Conservation (phyloP, 2,329 filamentous ascomycete genomes). For the Leptographium flavum region DNA sequence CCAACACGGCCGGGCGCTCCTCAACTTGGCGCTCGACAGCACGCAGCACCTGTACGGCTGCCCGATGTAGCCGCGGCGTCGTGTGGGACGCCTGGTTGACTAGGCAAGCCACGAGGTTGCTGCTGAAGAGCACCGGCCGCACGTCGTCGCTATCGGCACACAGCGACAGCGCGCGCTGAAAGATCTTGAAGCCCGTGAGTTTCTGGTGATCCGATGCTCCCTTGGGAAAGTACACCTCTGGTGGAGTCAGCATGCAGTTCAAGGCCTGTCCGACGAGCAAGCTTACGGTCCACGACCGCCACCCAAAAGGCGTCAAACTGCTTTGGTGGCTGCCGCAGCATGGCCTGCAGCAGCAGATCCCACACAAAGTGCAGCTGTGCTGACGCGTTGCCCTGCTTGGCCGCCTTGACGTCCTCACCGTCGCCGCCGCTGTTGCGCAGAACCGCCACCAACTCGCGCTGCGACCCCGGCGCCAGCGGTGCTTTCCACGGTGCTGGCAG, state of each 20-base stretch:
- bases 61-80: conserved; percentile 66
- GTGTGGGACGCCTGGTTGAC: conserved; percentile 70
- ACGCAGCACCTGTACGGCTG: conserved; percentile 63
- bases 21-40: conserved; percentile 52
- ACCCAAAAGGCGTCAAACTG: conserved; percentile 11
- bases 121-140: conserved; percentile 55
- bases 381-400: conserved; percentile 54
- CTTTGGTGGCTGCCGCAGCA: conserved; percentile 9
- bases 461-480: conserved; percentile 56
- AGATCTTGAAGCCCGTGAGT: conserved; percentile 79
- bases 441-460: conserved; percentile 56
- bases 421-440: conserved; percentile 58
- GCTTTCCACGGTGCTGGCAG: conserved; percentile 67
- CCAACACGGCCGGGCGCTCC: conserved; percentile 42
- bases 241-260: conserved; percentile 9
- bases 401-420: conserved; percentile 12
- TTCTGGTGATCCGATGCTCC: conserved; percentile 78
- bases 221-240: conserved; percentile 72
- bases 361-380: conserved; percentile 78
- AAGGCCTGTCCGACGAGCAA: conserved; percentile 16
- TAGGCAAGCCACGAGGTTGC: conserved; percentile 67
- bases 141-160: conserved; percentile 32
- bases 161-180: conserved; percentile 56
- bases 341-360: conserved; percentile 53
- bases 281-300: conserved; percentile 63